These are phyloP conservation scores for Venturia asperata DNA, from an alignment of 2,329 filamentous ascomycete genomes.

Conservation along the genomic window DNA sequence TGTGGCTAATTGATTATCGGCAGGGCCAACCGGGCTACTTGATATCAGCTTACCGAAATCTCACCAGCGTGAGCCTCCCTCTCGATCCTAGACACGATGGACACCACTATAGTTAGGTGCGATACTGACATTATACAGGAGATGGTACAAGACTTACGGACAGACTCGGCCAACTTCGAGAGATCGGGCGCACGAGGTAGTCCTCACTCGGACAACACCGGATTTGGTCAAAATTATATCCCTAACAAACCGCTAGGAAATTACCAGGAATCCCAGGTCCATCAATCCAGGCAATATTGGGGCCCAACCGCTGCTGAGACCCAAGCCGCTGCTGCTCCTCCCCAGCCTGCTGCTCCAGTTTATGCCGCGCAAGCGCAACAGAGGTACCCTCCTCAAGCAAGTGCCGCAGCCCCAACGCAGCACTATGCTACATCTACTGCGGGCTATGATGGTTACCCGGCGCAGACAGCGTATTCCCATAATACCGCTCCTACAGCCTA, in stretches of 20 bases:
- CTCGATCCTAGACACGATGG: not conserved
- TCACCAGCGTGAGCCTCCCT: slow-evolving; percentile 39
- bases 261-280: slow-evolving; percentile 39
- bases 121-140: slow-evolving; percentile 28
- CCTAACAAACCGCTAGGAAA: slow-evolving; percentile 40
- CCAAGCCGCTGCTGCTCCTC: not conserved
- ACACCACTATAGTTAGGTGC: slow-evolving; percentile 13
- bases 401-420: not conserved
- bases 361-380: slow-evolving; percentile 24
- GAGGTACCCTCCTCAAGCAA: slow-evolving; percentile 18
- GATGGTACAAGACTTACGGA: slow-evolving; percentile 44
- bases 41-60: slow-evolving; percentile 45
- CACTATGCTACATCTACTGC: not conserved
- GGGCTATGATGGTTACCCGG: not conserved
- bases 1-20: not conserved
- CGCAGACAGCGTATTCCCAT: not conserved
- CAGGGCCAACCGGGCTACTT: slow-evolving; percentile 43
- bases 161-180: slow-evolving; percentile 41
- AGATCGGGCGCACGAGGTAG: slow-evolving; percentile 40
- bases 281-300: slow-evolving; percentile 37
- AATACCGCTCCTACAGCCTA: not conserved
- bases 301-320: slow-evolving; percentile 26
- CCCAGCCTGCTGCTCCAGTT: slow-evolving; percentile 9
- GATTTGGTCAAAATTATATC: slow-evolving; percentile 36
- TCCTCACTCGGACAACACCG: slow-evolving; percentile 31